These are phyloP conservation scores for Fusarium stilboides DNA, from an alignment of 2,329 filamentous ascomycete genomes.

Conservation along the genomic window DNA sequence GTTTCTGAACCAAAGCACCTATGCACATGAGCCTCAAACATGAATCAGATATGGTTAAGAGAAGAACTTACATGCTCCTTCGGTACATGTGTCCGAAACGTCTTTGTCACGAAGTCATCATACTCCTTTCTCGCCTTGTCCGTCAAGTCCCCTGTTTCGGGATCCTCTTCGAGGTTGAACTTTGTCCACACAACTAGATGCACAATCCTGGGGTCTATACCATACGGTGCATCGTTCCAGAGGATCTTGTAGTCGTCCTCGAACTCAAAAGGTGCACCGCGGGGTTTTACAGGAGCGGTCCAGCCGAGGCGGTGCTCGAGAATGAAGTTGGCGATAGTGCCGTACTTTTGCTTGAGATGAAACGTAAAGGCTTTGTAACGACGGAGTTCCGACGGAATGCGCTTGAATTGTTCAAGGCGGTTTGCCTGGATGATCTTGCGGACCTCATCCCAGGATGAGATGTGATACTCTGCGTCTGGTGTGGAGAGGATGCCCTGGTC, in stretches of 20 bases:
- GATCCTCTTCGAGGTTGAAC: slow-evolving; percentile 81
- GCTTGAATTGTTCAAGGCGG: slow-evolving; percentile 81
- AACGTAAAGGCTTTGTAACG: slow-evolving; percentile 81
- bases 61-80: slow-evolving; percentile 65
- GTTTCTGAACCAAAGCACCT: slow-evolving; percentile 74
- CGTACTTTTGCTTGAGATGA: slow-evolving; percentile 75
- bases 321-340: slow-evolving; percentile 84
- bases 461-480: slow-evolving; percentile 75
- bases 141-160: slow-evolving; percentile 76
- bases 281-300: slow-evolving; percentile 62
- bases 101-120: slow-evolving; percentile 77
- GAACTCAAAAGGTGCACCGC: slow-evolving; percentile 59
- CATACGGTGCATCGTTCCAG: slow-evolving; percentile 96
- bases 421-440: slow-evolving; percentile 74
- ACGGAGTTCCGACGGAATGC: slow-evolving; percentile 83
- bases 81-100: slow-evolving; percentile 71
- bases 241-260: slow-evolving; percentile 79
- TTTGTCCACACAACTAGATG: slow-evolving; percentile 96
- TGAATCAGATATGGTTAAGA: neutral
- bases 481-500: slow-evolving; percentile 79
- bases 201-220: slow-evolving; percentile 81
- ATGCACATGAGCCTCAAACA: slow-evolving; percentile 13
- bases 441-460: slow-evolving; percentile 79
- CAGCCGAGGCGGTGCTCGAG: slow-evolving; percentile 79
- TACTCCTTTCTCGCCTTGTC: slow-evolving; percentile 74